Evolutionary conservation across 2,329 filamentous ascomycete genomes (phyloP).

Genomic region (Xylariomycetidae sp.): DNA sequence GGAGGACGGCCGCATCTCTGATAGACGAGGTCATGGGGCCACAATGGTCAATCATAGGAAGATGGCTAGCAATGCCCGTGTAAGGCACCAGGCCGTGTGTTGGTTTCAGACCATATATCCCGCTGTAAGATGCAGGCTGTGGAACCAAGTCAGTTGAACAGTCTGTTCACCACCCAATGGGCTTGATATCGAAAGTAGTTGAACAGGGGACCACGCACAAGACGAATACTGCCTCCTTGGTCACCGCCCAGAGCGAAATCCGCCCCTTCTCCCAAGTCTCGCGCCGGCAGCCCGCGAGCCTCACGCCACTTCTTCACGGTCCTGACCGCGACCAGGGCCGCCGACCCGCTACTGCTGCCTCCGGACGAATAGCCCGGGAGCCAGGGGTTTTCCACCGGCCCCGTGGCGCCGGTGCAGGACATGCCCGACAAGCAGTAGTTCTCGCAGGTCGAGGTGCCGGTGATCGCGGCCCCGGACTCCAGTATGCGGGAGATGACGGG

Average conservation of each 20-base stretch:
- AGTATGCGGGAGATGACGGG: constrained; percentile 28
- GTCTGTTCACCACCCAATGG: too few relatives aligned
- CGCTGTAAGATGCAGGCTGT: constrained; percentile 31
- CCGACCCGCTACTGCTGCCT: constrained; percentile 31
- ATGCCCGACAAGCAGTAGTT: constrained; percentile 31
- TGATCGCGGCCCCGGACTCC: constrained; percentile 26
- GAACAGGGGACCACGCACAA: constrained; percentile 11
- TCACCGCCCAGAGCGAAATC: constrained; percentile 32
- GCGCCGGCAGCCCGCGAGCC: constrained; percentile 8
- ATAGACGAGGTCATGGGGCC: constrained; percentile 38
- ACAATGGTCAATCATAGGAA: constrained; percentile 45
- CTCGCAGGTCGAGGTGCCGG: constrained; percentile 31
- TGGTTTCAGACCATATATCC: constrained; percentile 41
- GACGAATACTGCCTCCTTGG: constrained; percentile 31
- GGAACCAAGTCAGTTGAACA: too few relatives aligned
- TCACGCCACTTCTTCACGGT: constrained; percentile 9
- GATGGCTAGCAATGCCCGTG: constrained; percentile 41
- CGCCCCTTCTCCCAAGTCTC: constrained; percentile 10
- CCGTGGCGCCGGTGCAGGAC: constrained; percentile 30
- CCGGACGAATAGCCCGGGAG: constrained; percentile 26
- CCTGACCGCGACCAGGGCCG: constrained; percentile 24
- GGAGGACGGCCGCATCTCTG: constrained; percentile 32
- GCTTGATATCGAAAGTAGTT: too few relatives aligned
- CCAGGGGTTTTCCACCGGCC: constrained; percentile 31
- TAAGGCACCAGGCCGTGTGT: constrained; percentile 46